Evolutionary conservation across 2,329 filamentous ascomycete species (phyloP).

Genomic region (Herpotrichia juniperi): DNA sequence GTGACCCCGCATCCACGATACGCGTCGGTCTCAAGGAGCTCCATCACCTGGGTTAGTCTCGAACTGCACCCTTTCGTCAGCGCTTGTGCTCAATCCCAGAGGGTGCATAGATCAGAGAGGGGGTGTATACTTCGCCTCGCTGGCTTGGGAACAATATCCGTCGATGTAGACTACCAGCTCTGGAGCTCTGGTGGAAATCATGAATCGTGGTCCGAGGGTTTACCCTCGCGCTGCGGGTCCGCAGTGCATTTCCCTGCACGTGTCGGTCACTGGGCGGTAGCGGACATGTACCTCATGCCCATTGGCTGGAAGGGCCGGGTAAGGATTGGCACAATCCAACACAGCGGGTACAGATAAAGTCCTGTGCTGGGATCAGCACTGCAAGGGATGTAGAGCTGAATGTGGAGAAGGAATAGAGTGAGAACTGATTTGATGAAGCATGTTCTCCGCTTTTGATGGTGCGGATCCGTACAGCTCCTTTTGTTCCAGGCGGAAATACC

Average conservation of each 20-base stretch:
- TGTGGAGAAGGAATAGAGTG: slow-evolving; percentile 33
- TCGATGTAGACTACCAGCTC: slow-evolving; percentile 13
- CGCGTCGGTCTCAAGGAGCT: slow-evolving; percentile 29
- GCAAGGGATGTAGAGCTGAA: slow-evolving; percentile 22
- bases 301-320: slow-evolving; percentile 28
- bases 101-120: slow-evolving; percentile 30
- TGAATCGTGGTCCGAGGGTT: slow-evolving; percentile 13
- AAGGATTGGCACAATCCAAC: slow-evolving; percentile 21
- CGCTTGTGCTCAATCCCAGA: slow-evolving; percentile 20
- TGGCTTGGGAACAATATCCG: slow-evolving; percentile 14
- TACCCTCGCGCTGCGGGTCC: slow-evolving; percentile 37
- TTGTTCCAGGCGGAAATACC: background rate
- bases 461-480: slow-evolving; percentile 29
- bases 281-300: slow-evolving; percentile 16
- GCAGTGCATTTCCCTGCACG: slow-evolving; percentile 24
- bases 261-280: slow-evolving; percentile 8
- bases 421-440: slow-evolving; percentile 15
- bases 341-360: slow-evolving; percentile 24
- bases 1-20: slow-evolving; percentile 37
- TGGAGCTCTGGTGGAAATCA: slow-evolving; percentile 8
- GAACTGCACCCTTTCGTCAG: slow-evolving; percentile 19
- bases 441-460: slow-evolving; percentile 24
- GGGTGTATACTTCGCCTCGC: slow-evolving; percentile 23
- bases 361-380: slow-evolving; percentile 23
- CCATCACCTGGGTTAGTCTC: slow-evolving; percentile 24